Base-by-base conservation (phyloP, 75 land plant species). In the Adiantum capillusveneris region DNA sequence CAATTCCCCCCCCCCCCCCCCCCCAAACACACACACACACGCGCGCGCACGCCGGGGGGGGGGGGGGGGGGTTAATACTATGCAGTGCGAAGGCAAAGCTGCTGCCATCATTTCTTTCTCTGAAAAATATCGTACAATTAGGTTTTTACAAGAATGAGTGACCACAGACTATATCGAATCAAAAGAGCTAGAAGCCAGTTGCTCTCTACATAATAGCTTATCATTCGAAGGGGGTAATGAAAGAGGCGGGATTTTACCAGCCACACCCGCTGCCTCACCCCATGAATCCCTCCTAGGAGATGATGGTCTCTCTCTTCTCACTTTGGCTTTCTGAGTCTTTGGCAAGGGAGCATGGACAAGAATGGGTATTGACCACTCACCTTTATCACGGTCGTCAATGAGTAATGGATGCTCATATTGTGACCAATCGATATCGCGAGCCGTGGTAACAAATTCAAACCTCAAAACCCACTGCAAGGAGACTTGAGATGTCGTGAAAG, bases 291-390 rank as follows among this genome's bases (percentile, higher is more conserved):
- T 66, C 34, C 72, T 78, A 50, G 76, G 69, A 45, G 84, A 58
- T 19, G 69, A 63, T 16, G 65, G 50, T 57, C 66, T 84, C 29
- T 76, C 79, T 61, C 58, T 85, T 67, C 73, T 77, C n/a, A 62
- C 46, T 31, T 64, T 72, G 1, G 76, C 70, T 51, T 73, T 59
- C 44, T 71, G 44, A 27, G 67, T 60, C 30, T 78, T 50, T 20
- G 81, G 70, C 12, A 83, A 75, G 53, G 87, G 86, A 0, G 98
- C 84, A 73, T 83, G 81, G n/a, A 93, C 98, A 6, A 67, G 75
- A 25, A 93, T 76, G 44, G 98, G 98, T 60, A 93, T 77, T 57
- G 80, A 62, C 98, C 98, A 93, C 24, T 93, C 98, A 22, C 87
- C 82, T 71, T 75, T 84, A 25, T 83, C 86, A 67, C 97, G 73